Evolutionary conservation across 352 stramenopile genomes (phyloP).

Genomic region (Phytophthora fragariae): DNA sequence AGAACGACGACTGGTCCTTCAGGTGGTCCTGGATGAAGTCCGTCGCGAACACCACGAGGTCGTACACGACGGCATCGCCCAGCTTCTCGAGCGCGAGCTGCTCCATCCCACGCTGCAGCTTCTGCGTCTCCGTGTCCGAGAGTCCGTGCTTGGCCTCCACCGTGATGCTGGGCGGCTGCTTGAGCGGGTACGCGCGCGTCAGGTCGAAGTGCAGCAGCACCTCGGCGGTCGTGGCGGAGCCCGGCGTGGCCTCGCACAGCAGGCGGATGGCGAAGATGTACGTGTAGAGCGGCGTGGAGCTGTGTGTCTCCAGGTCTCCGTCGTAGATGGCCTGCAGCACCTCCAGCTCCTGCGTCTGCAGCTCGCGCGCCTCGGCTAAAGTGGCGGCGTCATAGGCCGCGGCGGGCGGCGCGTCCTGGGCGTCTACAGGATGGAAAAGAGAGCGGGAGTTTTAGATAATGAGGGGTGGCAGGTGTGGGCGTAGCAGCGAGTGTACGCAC

Average conservation of each 20-base stretch:
- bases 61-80: constrained; percentile 81
- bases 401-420: constrained; percentile 3
- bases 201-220: constrained; percentile 83
- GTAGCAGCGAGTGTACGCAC: constrained; percentile 13
- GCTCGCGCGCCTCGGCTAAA: constrained; percentile 58
- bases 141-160: constrained; percentile 78
- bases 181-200: constrained; percentile 69
- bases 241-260: constrained; percentile 54
- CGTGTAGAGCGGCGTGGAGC: constrained; percentile 80
- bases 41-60: constrained; percentile 82
- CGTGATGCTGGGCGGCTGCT: constrained; percentile 67
- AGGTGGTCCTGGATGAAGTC: constrained; percentile 86
- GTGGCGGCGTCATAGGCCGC: constrained; percentile 49
- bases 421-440: constrained; percentile 21
- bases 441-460: neutral
- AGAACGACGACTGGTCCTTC: constrained; percentile 88
- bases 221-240: constrained; percentile 57
- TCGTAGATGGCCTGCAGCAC: constrained; percentile 87
- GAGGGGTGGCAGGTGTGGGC: neutral
- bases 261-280: constrained; percentile 88
- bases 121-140: constrained; percentile 69
- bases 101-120: constrained; percentile 66
- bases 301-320: constrained; percentile 70
- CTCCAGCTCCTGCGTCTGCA: constrained; percentile 85
- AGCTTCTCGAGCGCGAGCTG: constrained; percentile 68